Conservation (phyloP, 2,329 filamentous ascomycete genomes). For the Fusarium subglutinans region DNA sequence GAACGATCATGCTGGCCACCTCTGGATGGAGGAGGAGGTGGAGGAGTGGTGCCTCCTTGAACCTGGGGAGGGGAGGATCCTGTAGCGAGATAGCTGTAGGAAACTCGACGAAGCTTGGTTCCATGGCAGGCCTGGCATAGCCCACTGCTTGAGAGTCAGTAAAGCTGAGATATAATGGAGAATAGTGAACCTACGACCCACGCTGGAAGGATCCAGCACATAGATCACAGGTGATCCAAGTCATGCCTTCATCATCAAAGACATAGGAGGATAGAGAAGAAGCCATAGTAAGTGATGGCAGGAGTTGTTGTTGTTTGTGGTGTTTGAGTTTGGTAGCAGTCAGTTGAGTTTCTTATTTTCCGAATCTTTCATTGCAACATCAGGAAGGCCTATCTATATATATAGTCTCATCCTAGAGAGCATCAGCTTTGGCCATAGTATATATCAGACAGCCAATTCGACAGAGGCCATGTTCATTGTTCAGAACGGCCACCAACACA, state of each 20-base stretch:
- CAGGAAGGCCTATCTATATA: constrained; percentile 21
- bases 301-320: not conserved
- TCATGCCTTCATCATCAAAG: constrained; percentile 39
- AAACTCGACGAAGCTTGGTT: constrained; percentile 37
- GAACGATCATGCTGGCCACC: constrained; percentile 18
- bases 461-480: constrained; percentile 1
- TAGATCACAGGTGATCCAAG: constrained; percentile 40
- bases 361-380: not conserved
- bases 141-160: constrained; percentile 3
- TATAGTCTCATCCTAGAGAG: constrained; percentile 26
- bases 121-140: constrained; percentile 37
- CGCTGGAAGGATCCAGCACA: constrained; percentile 39
- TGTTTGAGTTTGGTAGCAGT: not conserved
- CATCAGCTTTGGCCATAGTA: not conserved
- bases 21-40: constrained; percentile 25
- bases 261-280: constrained; percentile 23
- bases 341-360: not conserved
- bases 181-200: constrained; percentile 16
- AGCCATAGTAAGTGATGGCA: constrained; percentile 10
- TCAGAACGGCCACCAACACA: constrained; percentile 17
- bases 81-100: constrained; percentile 30
- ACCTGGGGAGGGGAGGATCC: constrained; percentile 10
- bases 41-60: constrained; percentile 15
- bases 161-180: not conserved
- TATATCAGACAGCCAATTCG: constrained; percentile 8